These are phyloP conservation scores for Hortiboletus flavorubellus DNA, from an alignment of 768 basidiomycete species.

Conservation along the genomic window DNA sequence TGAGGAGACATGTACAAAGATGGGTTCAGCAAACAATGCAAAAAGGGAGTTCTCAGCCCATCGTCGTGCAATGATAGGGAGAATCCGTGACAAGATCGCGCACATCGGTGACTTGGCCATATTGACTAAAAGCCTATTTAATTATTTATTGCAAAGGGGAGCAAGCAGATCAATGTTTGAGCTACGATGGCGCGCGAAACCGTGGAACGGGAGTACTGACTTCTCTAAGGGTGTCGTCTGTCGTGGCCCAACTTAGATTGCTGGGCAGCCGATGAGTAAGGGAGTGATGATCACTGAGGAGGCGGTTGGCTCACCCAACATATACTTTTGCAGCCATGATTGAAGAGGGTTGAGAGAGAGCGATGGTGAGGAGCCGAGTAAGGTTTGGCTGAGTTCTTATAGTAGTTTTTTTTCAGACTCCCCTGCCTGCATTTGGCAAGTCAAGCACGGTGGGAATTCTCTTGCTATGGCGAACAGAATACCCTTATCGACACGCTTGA, in stretches of 20 bases:
- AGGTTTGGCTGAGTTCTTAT: conserved; percentile 28
- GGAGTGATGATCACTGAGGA: not conserved
- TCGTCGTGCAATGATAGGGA: conserved; percentile 29
- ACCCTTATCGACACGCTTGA: conserved; percentile 11
- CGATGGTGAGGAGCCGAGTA: conserved; percentile 8
- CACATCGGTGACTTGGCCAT: conserved; percentile 49
- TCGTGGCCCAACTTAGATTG: conserved; percentile 35
- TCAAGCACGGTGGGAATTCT: conserved; percentile 14
- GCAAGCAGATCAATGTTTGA: conserved; percentile 8
- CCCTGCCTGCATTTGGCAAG: conserved; percentile 27
- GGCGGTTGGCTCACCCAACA: conserved; percentile 26
- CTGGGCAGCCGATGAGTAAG: conserved; percentile 8
- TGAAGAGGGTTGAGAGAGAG: conserved; percentile 12
- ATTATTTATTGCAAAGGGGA: not conserved
- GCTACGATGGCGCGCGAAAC: not conserved
- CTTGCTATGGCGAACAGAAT: not conserved
- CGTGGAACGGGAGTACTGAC: conserved; percentile 18
- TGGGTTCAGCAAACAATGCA: conserved; percentile 25
- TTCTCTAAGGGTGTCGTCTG: conserved; percentile 23
- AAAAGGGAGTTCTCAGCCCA: conserved; percentile 29
- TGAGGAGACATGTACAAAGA: conserved; percentile 21
- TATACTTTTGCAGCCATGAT: conserved; percentile 33
- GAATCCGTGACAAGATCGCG: conserved; percentile 35
- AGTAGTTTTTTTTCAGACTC: conserved; percentile 33
- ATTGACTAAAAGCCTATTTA: conserved; percentile 40